Evolutionary conservation across 1,284 basidiomycete species (phyloP).

Genomic region (Ganoderma boninense): DNA sequence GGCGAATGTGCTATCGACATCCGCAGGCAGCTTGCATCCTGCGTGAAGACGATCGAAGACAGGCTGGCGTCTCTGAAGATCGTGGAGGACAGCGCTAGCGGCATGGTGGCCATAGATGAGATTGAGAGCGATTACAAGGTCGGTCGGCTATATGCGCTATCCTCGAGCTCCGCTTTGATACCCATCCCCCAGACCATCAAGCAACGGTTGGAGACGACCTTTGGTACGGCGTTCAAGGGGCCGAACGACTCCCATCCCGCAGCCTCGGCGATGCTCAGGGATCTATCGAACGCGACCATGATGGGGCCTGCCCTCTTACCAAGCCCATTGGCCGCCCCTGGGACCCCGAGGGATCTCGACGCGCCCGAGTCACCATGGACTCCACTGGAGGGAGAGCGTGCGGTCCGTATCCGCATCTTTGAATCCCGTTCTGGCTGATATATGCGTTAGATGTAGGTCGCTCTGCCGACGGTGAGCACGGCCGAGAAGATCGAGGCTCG

Average conservation of each 20-base stretch:
- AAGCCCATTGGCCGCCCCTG: slow-evolving; percentile 16
- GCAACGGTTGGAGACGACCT: not conserved
- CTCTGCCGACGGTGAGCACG: slow-evolving; percentile 43
- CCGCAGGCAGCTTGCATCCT: slow-evolving; percentile 46
- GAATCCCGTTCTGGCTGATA: not conserved
- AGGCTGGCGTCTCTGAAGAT: slow-evolving; percentile 43
- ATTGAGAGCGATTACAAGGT: slow-evolving; percentile 22
- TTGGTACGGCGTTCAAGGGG: not conserved
- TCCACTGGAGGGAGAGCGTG: slow-evolving; percentile 17
- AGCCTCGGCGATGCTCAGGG: slow-evolving; percentile 2
- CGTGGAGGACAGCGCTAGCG: slow-evolving; percentile 13
- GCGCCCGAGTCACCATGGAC: slow-evolving; percentile 25
- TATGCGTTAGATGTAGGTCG: slow-evolving; percentile 5
- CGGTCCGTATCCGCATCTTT: slow-evolving; percentile 5
- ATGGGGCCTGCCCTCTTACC: not conserved
- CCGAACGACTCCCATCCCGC: not conserved
- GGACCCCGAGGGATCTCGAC: slow-evolving; percentile 19
- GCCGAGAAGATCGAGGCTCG: slow-evolving; percentile 60
- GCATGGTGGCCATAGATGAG: slow-evolving; percentile 7
- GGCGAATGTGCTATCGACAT: slow-evolving; percentile 29
- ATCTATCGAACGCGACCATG: slow-evolving; percentile 16
- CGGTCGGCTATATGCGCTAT: slow-evolving; percentile 7
- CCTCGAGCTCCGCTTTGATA: too few relatives aligned
- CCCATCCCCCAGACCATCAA: not conserved
- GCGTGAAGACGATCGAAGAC: slow-evolving; percentile 50